Evolutionary conservation across 768 basidiomycete genomes (phyloP), one percentile per base, ranked within the genome.

Genomic region (Tephrocybe sp.): DNA sequence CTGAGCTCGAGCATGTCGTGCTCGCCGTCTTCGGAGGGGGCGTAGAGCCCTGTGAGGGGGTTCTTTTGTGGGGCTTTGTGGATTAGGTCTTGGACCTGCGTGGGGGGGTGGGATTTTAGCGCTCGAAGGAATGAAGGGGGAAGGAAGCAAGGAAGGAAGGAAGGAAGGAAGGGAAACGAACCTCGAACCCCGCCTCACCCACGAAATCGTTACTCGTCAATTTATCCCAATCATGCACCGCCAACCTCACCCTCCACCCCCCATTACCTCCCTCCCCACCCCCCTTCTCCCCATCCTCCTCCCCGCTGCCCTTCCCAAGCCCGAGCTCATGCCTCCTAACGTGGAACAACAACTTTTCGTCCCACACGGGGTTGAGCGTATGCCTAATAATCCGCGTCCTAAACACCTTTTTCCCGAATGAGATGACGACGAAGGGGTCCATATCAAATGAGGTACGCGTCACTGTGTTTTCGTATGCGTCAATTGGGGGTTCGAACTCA

Each of bases 401-500:
- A 71, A 98, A 98, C 4, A 98, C 91, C 65, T 97, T 98, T 73
- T 94, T 95, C 25, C 95, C 92, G 55, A 99, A 99, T 3, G 92
- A 92, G 55, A 95, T 80, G 53, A 99, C 93, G 19, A 92, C 89
- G 61, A 98, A 98, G 0, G 95, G 94, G 60, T 98, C 94, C 94
- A 98, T 97, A 64, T 98, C 95, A 80, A 86, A 94, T 0, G 89
- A 90, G 0, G 83, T 89, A 0, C 88, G 82, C 1, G 86, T 92
- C 83, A 92, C 89, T 90, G 48, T 9, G 5, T 9, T 6, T 38
- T 19, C 11, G 38, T 44, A 13, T 28, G 24, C 4, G 22, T 22
- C 19, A 19, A 47, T 48, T 42, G 40, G 19, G 18, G 18, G n/a
- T n/a, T n/a, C n/a, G n/a, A n/a, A n/a, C n/a, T n/a, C n/a, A n/a